Percentiles rank a stretch among this genome's conserved stretches.
Evolutionary conservation across 2,329 filamentous ascomycete genomes (phyloP).

Genomic region (Aspergillus calidoustus): DNA sequence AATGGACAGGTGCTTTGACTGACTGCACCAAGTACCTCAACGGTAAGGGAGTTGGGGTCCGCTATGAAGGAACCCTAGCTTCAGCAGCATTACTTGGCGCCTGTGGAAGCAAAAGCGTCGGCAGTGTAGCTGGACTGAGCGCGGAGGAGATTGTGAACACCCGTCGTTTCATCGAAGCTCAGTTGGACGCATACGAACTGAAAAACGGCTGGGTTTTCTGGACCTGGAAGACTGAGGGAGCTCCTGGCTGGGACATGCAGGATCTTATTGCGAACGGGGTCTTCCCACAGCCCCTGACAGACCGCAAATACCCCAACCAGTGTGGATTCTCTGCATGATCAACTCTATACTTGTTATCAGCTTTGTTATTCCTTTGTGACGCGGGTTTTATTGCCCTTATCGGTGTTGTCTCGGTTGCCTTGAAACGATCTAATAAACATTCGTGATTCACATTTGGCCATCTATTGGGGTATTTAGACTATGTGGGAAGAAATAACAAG

Average conservation of each 20-base stretch:
- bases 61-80: constrained; percentile 60
- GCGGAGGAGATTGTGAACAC: constrained; percentile 42
- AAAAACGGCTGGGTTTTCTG: constrained; percentile 54
- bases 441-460: constrained; percentile 1
- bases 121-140: constrained; percentile 51
- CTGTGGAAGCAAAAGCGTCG: constrained; percentile 57
- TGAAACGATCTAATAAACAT: neutral
- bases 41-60: constrained; percentile 62
- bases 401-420: neutral
- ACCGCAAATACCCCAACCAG: constrained; percentile 39
- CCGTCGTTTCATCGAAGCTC: constrained; percentile 51
- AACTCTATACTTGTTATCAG: neutral
- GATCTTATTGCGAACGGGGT: constrained; percentile 48
- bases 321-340: constrained; percentile 24
- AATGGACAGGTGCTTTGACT: constrained; percentile 72
- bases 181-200: constrained; percentile 51
- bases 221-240: constrained; percentile 56
- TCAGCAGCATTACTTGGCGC: constrained; percentile 56
- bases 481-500: constrained; percentile 5
- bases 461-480: constrained; percentile 28
- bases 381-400: neutral
- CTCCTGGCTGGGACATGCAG: constrained; percentile 55
- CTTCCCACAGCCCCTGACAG: constrained; percentile 52
- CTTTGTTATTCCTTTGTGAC: neutral
- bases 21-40: constrained; percentile 60